phyloP scores from a whole-genome alignment of 1,139 yeast genomes.

The Kodamaea alishanica region DNA sequence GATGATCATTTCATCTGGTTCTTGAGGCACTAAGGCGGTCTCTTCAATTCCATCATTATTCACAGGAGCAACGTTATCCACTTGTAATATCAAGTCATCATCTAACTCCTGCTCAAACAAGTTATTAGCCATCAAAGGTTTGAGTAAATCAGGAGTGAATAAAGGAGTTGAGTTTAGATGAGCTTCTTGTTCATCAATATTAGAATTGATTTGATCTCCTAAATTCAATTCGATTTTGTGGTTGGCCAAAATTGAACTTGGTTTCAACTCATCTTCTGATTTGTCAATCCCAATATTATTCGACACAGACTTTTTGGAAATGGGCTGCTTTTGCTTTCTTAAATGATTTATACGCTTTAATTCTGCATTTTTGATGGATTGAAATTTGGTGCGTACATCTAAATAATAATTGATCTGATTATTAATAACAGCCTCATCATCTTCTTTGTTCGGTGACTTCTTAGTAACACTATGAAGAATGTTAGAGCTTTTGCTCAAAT shows the following conservation, averaged over 20 bases:
- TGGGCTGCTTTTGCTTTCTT: conserved; percentile 8
- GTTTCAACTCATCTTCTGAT: conserved; percentile 6
- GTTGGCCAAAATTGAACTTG: conserved; percentile 7
- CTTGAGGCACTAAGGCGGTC: not conserved
- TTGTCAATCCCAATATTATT: conserved; percentile 3
- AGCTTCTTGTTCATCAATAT: not conserved
- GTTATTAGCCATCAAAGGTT: conserved; percentile 21
- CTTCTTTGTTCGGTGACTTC: conserved; percentile 13
- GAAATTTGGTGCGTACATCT: conserved; percentile 26
- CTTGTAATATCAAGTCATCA: conserved; percentile 9
- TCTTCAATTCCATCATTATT: conserved; percentile 7
- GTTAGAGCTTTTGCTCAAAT: conserved; percentile 37
- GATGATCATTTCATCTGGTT: not conserved
- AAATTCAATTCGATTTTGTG: too few species aligned
- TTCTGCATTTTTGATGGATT: conserved; percentile 18
- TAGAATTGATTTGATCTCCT: too few species aligned
- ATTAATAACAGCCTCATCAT: conserved; percentile 22
- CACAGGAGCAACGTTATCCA: conserved; percentile 4
- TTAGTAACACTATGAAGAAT: conserved; percentile 43
- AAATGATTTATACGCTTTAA: conserved; percentile 13
- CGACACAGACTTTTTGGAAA: not conserved
- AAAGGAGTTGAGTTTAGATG: conserved; percentile 2
- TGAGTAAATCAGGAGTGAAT: conserved; percentile 22
- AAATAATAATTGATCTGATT: conserved; percentile 36
- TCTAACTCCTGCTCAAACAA: conserved; percentile 16